A percentile compares a stretch with the other conserved stretches of the same genome.
phyloP scores from a whole-genome alignment of 306 rosid genomes.

The Acacia melanoxylon region DNA sequence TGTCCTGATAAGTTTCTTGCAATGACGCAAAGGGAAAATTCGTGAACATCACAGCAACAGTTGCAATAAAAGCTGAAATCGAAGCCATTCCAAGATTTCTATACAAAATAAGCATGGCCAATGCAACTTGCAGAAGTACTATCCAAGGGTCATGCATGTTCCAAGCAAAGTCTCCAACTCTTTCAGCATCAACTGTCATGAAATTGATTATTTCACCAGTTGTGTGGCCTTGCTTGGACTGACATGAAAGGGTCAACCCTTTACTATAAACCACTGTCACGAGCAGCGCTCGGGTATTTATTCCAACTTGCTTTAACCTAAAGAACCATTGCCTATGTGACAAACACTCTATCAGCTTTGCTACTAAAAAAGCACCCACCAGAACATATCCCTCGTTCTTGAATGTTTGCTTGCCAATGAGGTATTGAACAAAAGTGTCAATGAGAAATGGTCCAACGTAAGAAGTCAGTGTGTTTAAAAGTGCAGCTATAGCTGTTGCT shows the following conservation, averaged over 20 bases:
- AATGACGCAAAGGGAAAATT: conserved; percentile 52
- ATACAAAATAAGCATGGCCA: conserved; percentile 48
- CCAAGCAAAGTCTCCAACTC: conserved; percentile 43
- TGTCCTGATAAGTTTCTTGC: conserved; percentile 45
- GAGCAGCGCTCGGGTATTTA: conserved; percentile 38
- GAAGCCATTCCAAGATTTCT: conserved; percentile 52
- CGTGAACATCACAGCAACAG: conserved; percentile 43
- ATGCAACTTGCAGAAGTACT: conserved; percentile 36
- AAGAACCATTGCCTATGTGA: conserved; percentile 47
- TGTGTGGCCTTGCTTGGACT: conserved; percentile 45
- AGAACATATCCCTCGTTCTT: conserved; percentile 45
- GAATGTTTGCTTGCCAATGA: conserved; percentile 33
- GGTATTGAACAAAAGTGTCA: conserved; percentile 49
- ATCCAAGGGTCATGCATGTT: conserved; percentile 47
- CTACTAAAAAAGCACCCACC: conserved; percentile 40
- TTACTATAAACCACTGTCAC: conserved; percentile 40
- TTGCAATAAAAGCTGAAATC: conserved; percentile 48
- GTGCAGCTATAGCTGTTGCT: conserved; percentile 28
- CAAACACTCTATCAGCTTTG: conserved; percentile 46
- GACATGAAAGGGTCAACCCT: conserved; percentile 42
- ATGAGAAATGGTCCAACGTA: conserved; percentile 60
- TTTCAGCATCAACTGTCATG: conserved; percentile 58
- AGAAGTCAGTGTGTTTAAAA: conserved; percentile 37
- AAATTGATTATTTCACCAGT: conserved; percentile 58
- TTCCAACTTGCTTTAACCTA: conserved; percentile 42